Conservation (phyloP, 441 rosid genomes). For the Gossypium schwendimanii region DNA sequence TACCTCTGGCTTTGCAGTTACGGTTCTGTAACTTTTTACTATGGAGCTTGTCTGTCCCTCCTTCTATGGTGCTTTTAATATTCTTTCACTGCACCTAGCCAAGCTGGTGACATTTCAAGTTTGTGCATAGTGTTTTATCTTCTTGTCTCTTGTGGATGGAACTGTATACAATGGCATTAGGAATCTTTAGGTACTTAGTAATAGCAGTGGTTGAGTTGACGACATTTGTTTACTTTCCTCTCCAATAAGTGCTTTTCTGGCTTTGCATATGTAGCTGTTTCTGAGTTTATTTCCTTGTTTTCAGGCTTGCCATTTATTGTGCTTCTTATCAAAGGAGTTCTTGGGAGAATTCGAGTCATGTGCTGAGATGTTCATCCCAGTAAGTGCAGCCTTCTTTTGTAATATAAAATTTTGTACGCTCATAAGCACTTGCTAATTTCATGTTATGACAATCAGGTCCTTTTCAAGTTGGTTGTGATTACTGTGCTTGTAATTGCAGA, state of each 20-base stretch:
- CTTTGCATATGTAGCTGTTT: constrained; percentile 7
- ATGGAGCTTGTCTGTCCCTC: background rate
- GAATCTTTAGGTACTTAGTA: background rate
- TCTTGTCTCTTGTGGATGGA: background rate
- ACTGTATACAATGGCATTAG: background rate
- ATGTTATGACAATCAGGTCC: constrained; percentile 68
- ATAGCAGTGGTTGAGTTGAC: background rate
- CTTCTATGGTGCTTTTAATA: background rate
- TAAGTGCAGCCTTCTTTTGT: constrained; percentile 30
- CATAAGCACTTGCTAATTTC: constrained; percentile 22
- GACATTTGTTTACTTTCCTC: constrained; percentile 7
- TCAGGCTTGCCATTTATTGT: constrained; percentile 89
- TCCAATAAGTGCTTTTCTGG: background rate
- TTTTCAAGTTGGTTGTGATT: constrained; percentile 99
- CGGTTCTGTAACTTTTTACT: no score
- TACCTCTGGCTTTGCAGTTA: no score
- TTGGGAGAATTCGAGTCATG: constrained; percentile 89
- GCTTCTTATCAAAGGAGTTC: constrained; percentile 90
- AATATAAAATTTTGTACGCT: constrained; percentile 13
- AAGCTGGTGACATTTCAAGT: background rate
- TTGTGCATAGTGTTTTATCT: background rate
- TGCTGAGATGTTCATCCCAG: constrained; percentile 94
- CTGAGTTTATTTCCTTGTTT: constrained; percentile 22
- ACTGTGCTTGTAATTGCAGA: constrained; percentile 99
- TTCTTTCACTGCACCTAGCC: background rate